phyloP scores from a whole-genome alignment of 1,284 basidiomycete species.

The Puccinia polysora region DNA sequence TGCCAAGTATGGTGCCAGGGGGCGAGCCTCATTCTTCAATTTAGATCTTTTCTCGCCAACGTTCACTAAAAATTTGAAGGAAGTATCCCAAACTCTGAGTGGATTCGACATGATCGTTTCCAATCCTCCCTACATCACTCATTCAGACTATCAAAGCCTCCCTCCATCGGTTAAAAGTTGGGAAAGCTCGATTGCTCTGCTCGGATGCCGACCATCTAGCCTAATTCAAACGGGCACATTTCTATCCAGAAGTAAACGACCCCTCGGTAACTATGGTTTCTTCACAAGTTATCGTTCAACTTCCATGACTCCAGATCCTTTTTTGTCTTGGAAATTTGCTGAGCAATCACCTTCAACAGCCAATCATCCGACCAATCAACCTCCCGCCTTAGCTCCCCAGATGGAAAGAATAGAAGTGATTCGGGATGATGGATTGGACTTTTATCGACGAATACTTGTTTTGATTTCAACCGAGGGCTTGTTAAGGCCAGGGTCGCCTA shows the following conservation, averaged over 20 bases:
- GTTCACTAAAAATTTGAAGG: constrained; percentile 12
- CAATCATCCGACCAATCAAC: not conserved
- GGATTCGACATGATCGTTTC: constrained; percentile 72
- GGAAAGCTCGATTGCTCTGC: constrained; percentile 73
- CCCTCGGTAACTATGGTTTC: constrained; percentile 8
- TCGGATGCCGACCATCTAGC: constrained; percentile 56
- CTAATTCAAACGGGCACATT: not conserved
- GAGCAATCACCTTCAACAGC: not conserved
- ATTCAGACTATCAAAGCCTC: constrained; percentile 62
- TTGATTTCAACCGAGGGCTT: constrained; percentile 59
- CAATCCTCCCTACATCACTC: constrained; percentile 88
- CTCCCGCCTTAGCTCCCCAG: not conserved
- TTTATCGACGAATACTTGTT: constrained; percentile 68
- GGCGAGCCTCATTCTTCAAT: constrained; percentile 50
- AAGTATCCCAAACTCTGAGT: constrained; percentile 5
- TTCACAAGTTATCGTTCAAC: constrained; percentile 19
- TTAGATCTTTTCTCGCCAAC: constrained; percentile 27
- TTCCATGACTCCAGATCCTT: not conserved
- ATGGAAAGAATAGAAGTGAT: constrained; percentile 37
- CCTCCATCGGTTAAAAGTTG: constrained; percentile 66
- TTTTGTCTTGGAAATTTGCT: not conserved
- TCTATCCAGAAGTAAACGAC: not conserved
- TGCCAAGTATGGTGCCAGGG: not conserved
- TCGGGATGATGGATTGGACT: constrained; percentile 62
- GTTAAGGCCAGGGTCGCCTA: constrained; percentile 37